phyloP scores from a whole-genome alignment of 176 grass and related monocot genomes.

The Eragrostis curvula region DNA sequence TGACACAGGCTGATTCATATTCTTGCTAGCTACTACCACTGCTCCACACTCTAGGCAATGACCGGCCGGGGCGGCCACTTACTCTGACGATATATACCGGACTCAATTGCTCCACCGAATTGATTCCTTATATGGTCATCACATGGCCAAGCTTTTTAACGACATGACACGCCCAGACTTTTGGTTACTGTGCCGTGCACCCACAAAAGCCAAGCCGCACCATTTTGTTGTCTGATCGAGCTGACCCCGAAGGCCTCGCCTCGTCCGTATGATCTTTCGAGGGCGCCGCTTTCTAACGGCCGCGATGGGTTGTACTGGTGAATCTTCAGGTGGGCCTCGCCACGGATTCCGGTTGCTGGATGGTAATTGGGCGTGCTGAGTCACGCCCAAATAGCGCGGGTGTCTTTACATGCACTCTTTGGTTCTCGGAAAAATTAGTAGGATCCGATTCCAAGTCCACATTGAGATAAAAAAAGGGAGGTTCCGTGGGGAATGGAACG shows the following conservation, averaged over 20 bases:
- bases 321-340: no score
- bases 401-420: conserved; percentile 36
- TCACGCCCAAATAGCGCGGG: conserved; percentile 30
- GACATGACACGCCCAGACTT: conserved; percentile 18
- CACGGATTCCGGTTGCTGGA: conserved; percentile 6
- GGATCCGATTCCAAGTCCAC: conserved; percentile 58
- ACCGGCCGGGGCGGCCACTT: background rate
- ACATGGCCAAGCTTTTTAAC: background rate
- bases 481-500: conserved; percentile 36
- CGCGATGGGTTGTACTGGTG: background rate
- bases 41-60: background rate
- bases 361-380: conserved; percentile 24
- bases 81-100: background rate
- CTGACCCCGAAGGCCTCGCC: no score
- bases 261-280: no score
- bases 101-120: conserved; percentile 35
- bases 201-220: background rate
- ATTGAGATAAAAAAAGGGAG: conserved; percentile 49
- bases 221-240: conserved; percentile 1
- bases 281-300: conserved; percentile 13
- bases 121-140: conserved; percentile 29
- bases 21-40: background rate
- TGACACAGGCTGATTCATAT: background rate
- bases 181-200: background rate
- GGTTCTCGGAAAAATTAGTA: conserved; percentile 27